Evolutionary conservation across 2,329 filamentous ascomycete genomes (phyloP).

Genomic region (Penicillium occitanis): DNA sequence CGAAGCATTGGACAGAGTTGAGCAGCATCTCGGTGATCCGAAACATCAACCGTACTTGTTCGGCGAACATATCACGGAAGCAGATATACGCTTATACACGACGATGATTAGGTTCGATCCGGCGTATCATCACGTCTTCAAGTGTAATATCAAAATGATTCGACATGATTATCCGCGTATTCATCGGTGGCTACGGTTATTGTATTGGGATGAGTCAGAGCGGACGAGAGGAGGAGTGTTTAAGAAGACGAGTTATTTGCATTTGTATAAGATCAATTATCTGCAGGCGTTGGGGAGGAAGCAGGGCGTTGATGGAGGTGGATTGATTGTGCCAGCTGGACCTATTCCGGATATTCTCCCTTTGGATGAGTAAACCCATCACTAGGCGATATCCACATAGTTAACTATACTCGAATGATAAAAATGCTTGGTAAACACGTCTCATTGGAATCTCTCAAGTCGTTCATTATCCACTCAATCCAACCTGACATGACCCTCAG

Average conservation of each 20-base stretch:
- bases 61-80: conserved; percentile 71
- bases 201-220: conserved; percentile 50
- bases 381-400: neutral
- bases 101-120: conserved; percentile 68
- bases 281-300: conserved; percentile 20
- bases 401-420: neutral
- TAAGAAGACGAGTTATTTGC: conserved; percentile 46
- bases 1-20: conserved; percentile 68
- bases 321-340: conserved; percentile 30
- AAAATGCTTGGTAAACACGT: neutral
- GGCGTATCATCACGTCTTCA: conserved; percentile 80
- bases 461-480: neutral
- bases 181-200: conserved; percentile 47
- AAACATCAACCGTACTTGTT: conserved; percentile 66
- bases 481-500: neutral
- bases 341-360: conserved; percentile 32
- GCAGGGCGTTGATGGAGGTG: conserved; percentile 18
- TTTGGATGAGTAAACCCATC: conserved; percentile 13
- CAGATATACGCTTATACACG: conserved; percentile 70
- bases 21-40: conserved; percentile 60
- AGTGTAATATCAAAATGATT: conserved; percentile 66
- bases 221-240: conserved; percentile 45
- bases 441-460: neutral
- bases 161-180: conserved; percentile 58
- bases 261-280: conserved; percentile 34